Evolutionary conservation across 202 grass and related monocot genomes (phyloP), one percentile per base, ranked within the genome.

Genomic region (Schoenoplectus triqueter): DNA sequence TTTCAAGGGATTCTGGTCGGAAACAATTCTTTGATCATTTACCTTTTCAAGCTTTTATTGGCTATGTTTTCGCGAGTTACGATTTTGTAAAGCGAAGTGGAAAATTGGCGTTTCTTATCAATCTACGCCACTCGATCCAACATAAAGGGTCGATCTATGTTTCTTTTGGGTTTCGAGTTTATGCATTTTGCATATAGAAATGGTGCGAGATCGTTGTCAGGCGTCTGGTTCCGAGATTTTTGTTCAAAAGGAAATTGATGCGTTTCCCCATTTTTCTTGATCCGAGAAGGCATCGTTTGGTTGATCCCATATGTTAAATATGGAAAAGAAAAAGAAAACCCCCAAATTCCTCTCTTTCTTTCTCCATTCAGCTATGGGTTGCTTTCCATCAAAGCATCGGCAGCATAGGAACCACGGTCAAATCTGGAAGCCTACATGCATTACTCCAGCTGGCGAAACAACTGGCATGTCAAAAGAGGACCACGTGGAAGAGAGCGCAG

Each of bases 331-430:
- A 21, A 71, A 66, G 11, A 70, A 81, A 90, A 88, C 92, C 86
- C 89, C 66, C 80, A 44, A 73, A 47, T 82, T 51, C 6, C 22
- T 51, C 57, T 77, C 86, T 78, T 46, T 51, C 86, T 10, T 71
- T 74, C 7, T 81, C 79, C 54, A 61, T 62, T 70, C 80, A 82
- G 65, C 54, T 57, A 99, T 99, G 96, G 96, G 96, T 69, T 99
- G 96, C 82, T 87, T 92, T 79, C 79, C 82, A 56, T 99, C 96
- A 78, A 99, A 99, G 93, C 39, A 40, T 31, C 10, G 44, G 74
- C 22, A 61, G n/a, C 54, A 78, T 18, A 8, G 31, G 14, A 78
- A 44, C 14, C 74, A 78, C 7, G 22, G 39, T 15, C 75, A 79
- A 61, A 78, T 78, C 75, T 61, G 75, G 75, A 99, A 94, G 60